Evolutionary conservation across 1,139 yeast genomes (phyloP), one percentile per base, ranked within the genome.

Genomic region (Petasospora fabianii): DNA sequence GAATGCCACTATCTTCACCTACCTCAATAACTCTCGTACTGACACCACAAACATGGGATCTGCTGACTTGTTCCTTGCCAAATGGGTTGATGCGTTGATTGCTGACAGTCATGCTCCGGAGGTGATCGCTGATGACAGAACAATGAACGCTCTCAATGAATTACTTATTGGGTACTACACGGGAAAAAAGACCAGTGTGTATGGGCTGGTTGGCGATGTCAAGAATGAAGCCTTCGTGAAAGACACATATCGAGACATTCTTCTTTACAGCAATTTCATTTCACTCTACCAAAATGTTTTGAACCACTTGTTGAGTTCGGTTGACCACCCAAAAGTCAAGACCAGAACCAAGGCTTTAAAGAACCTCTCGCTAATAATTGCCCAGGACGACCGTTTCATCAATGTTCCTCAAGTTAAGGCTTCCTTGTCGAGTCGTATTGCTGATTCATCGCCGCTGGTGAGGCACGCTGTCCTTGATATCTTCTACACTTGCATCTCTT

Each of bases 391-490:
- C 1, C 50, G 62, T 0, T 59, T 84, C 24, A 58, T 84, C 30
- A 57, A 68, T 2, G 62, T 73, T 2, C 69, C 76, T 1, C 61
- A 64, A 18, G 71, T 85, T 5, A 79, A 73, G 47, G 64, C 63
- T 8, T 68, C 83, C 0, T 64, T 86, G 5, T 65, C 78, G 1
- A 64, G 60, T 9, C 62, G 80, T 36, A 61, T 86, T 27, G 60
- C 56, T 6, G 92, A 84, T 48, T 55, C 68, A 1, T 83, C 90
- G 1, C 77, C 95, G 0, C 71, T 80, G 39, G 92, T 86, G 0
- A 69, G 88, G 44, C 90, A 83, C 54, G 85, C 95, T 0, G 80
- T 80, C 2, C 63, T 86, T 20, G 95, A 85, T 32, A 66, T 87
- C 36, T 61, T 85, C 21, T 71, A 75, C 12, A 71, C 71, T 37